Evolutionary conservation across 768 basidiomycete species (phyloP), one percentile per base, ranked within the genome.

Genomic region (Pleurotus sapidus): DNA sequence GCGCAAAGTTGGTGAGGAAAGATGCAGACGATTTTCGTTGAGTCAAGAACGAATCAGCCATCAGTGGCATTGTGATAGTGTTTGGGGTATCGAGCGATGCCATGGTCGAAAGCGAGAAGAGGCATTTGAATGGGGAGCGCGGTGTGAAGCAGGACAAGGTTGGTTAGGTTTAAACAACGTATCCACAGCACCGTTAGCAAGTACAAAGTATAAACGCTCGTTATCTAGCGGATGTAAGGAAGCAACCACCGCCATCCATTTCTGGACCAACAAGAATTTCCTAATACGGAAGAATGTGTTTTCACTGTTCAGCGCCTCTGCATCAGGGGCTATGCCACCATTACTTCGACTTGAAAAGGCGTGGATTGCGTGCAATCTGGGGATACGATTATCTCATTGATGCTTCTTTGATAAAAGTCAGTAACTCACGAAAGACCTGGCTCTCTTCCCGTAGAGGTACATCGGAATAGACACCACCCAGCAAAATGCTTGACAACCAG

Each of bases 391-490:
- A 23, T 3, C 43, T 45, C n/a, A 5, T 4, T 5, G 17, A 18
- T 8, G 15, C 15, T 27, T 9, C 15, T 2, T 9, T 15, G 2
- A 11, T 34, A 43, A 38, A 5, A 24, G 2, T 24, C 24, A 38
- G n/a, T n/a, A 8, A 72, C 75, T 65, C 59, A 78, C 77, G 54
- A 68, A 76, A 1, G 75, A 72, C 56, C 77, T 60, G 14, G 71
- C 72, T 24, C 77, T 67, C 67, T 78, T 78, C 30, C 77, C 77
- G 58, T 65, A 78, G 25, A 76, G 61, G 59, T 76, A 78, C 77
- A 77, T 74, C 18, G 75, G 78, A 20, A 77, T 64, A 3, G 73
- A 72, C n/a, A 71, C 67, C 30, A 72, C 56, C 68, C 77, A 75
- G 59, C 74, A 78, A 46, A 73, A 66, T 4, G 74, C 73, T 57